Evolutionary conservation across 768 basidiomycete species (phyloP), one percentile per base, ranked within the genome.

Genomic region (Kwoniella pini): DNA sequence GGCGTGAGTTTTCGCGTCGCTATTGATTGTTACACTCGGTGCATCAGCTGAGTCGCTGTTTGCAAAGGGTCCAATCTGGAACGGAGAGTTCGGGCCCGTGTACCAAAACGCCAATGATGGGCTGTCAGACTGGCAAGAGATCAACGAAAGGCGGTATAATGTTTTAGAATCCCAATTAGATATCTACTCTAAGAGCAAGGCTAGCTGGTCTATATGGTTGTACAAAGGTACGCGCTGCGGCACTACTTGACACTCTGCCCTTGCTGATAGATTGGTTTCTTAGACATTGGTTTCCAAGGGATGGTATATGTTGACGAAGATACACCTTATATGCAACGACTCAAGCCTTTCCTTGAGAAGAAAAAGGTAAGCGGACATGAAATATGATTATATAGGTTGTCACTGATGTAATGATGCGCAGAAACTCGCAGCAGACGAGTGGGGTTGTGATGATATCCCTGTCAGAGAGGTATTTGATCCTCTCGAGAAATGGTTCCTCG

Each of bases 1-100:
- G 79, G 83, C 75, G 62, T 56, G 36, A 26, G 51, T 30, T 54
- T 11, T 56, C 24, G 12, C 31, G 19, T 36, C 33, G 7, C 7
- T 36, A 7, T 36, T 36, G 33, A 36, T 36, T 7, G 33, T 36
- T 36, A 36, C 33, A n/a, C n/a, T n/a, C 12, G 30, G 15, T 36
- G 33, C 33, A 36, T 9, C 2, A 39, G 15, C 12, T 5, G 13
- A 27, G 19, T 51, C 43, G 19, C 1, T 24, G 38, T 42, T 48
- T 11, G 2, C 26, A 26, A 30, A 57, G 55, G 45, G 44, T 4
- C 63, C 54, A 10, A 62, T 57, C 39, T 86, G 88, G 87, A 87
- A 89, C 67, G 88, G 89, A 17, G 89, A 89, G 75, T 90, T 86
- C 84, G 90, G 89, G n/a, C 88, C 88, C 1, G 88, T 91, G 19